Base-by-base conservation (phyloP, 192 early-diverging fungal species). In the Glomus cerebriforme region DNA sequence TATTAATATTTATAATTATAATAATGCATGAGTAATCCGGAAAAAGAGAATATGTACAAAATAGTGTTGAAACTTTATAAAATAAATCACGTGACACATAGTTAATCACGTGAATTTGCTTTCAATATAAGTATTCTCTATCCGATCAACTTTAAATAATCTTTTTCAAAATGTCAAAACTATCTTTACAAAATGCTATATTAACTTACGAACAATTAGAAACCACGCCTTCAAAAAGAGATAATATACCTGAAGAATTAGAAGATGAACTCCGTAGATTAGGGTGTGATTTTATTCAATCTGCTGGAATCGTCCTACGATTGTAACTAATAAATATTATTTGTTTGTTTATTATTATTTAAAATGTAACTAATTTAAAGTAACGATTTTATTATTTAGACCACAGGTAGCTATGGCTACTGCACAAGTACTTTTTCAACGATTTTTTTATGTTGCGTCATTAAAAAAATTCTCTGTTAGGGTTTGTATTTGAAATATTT, bases 401-500 rank as follows among this genome's bases (percentile, higher is more conserved):
- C 96, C 97, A 8, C 98, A 99, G 69, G 92, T 93, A 13, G 92
- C 95, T 1, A 94, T 96, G 88, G 96, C 96, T n/a, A 97, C 95
- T 49, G 96, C 96, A 2, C 96, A 98, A 82, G 92, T 96, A 1
- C 85, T 99, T 49, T 92, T 99, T 37, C 95, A 97, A 67, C 92
- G 97, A 1, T 98, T 98, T 90, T 99, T 92, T 83, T 95, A 89
- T 69, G 78, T 93, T 49, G 90, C 94, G 0, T 90, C 94, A 1
- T 80, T 96, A n/a, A 89, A 86, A 60, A 81, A 92, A 43, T 93
- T 93, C 82, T 83, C 90, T 7, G 80, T 97, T 72, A 68, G 87
- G 79, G 92, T 94, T 84, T 43, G 82, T 71, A 54, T 75, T 43
- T 10, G 39, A 43, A 43, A 43, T 12, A 43, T 43, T 43, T 35